Evolutionary conservation across 805 yeast genomes (phyloP).

Genomic region (Lachancea quebecensis): DNA sequence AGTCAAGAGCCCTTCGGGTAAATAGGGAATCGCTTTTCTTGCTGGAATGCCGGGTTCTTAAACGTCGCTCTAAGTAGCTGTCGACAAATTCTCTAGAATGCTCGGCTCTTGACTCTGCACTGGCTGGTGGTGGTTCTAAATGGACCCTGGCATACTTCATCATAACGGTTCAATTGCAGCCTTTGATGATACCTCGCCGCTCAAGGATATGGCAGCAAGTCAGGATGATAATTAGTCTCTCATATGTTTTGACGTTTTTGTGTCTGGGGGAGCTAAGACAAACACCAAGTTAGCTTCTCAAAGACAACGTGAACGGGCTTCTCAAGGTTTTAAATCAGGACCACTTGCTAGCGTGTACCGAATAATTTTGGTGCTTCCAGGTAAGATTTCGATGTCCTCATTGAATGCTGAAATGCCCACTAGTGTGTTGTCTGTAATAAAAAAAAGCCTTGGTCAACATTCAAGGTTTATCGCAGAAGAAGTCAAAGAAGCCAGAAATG

Average conservation of each 20-base stretch:
- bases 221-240: too few species aligned
- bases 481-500: background rate
- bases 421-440: background rate
- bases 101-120: background rate
- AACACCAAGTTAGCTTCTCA: too few species aligned
- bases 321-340: too few species aligned
- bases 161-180: too few species aligned
- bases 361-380: too few species aligned
- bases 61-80: background rate
- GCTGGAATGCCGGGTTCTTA: conserved; percentile 2
- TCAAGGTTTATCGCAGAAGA: too few species aligned
- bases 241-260: too few species aligned
- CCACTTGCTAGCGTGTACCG: too few species aligned
- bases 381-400: background rate
- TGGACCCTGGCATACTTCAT: background rate
- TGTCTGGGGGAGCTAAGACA: too few species aligned
- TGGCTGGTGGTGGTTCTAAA: background rate
- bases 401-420: background rate
- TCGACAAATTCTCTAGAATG: background rate
- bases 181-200: too few species aligned
- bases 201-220: too few species aligned
- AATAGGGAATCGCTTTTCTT: conserved; percentile 4
- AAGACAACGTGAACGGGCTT: too few species aligned
- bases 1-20: background rate
- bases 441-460: background rate